Evolutionary conservation across 1,284 basidiomycete genomes (phyloP).

Genomic region (Naganishia albida): DNA sequence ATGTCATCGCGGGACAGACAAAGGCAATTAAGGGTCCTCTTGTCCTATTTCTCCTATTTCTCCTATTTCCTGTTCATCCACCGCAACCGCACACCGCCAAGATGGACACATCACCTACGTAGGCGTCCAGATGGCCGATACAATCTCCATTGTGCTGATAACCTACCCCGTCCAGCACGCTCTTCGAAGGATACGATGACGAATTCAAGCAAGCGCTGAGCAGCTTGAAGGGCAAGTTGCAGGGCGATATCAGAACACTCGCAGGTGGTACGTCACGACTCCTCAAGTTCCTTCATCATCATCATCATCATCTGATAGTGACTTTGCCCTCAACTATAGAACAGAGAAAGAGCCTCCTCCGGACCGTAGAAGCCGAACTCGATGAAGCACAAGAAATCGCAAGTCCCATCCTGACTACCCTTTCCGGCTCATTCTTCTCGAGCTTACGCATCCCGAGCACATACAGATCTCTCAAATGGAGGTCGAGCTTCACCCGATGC

Average conservation of each 20-base stretch:
- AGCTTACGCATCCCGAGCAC: not conserved
- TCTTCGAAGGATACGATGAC: constrained; percentile 55
- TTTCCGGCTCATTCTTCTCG: not conserved
- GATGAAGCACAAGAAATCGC: constrained; percentile 99
- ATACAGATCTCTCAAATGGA: constrained; percentile 95
- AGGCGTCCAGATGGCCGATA: no score
- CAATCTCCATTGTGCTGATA: no score
- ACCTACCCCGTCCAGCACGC: constrained; percentile 35
- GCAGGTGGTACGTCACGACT: constrained; percentile 48
- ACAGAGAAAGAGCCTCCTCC: constrained; percentile 75
- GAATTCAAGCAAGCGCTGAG: constrained; percentile 52
- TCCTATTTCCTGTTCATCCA: no score
- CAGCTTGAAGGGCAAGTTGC: constrained; percentile 50
- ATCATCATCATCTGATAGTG: not conserved
- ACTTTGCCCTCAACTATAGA: constrained; percentile 59
- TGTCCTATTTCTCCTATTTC: no score
- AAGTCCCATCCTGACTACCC: constrained; percentile 39
- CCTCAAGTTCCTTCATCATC: not conserved
- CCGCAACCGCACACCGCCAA: constrained; percentile 20
- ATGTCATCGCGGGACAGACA: no score
- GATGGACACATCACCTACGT: constrained; percentile 56
- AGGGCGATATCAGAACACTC: constrained; percentile 49
- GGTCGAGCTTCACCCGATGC: constrained; percentile 95
- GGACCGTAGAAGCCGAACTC: constrained; percentile 89
- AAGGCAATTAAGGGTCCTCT: no score